These are phyloP conservation scores for Dothistroma septosporum DNA, from an alignment of 2,329 filamentous ascomycete species.

Conservation along the genomic window DNA sequence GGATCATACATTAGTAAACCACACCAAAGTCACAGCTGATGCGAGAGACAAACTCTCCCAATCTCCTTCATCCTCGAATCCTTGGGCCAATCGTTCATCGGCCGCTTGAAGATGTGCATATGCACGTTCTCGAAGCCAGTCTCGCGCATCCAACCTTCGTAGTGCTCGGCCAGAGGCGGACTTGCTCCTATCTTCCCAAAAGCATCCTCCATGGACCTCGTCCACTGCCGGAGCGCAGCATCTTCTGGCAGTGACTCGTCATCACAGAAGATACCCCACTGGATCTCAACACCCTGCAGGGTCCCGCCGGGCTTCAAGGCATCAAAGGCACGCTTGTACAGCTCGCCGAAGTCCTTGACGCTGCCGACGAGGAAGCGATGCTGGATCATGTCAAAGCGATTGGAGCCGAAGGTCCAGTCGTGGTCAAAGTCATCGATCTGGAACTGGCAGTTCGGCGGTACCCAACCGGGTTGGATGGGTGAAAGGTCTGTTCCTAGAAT, in stretches of 20 bases:
- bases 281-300: slow-evolving; percentile 43
- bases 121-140: slow-evolving; percentile 29
- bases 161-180: slow-evolving; percentile 16
- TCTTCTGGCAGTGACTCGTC: slow-evolving; percentile 38
- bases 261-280: slow-evolving; percentile 37
- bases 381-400: slow-evolving; percentile 43
- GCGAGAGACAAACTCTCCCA: slow-evolving; percentile 10
- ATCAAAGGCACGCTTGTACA: slow-evolving; percentile 32
- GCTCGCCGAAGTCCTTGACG: slow-evolving; percentile 21
- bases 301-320: slow-evolving; percentile 42
- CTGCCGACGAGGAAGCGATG: slow-evolving; percentile 35
- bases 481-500: slow-evolving; percentile 38
- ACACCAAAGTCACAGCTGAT: neutral
- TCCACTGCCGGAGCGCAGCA: slow-evolving; percentile 24
- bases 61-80: slow-evolving; percentile 28
- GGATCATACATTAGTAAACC: neutral
- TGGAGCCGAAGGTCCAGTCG: slow-evolving; percentile 38
- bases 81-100: slow-evolving; percentile 31
- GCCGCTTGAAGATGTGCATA: slow-evolving; percentile 23
- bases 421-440: slow-evolving; percentile 34
- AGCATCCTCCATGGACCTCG: slow-evolving; percentile 24
- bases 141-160: slow-evolving; percentile 19
- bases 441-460: slow-evolving; percentile 30
- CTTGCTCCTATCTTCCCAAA: slow-evolving; percentile 22
- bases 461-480: slow-evolving; percentile 11